Percentiles rank a stretch among this genome's conserved stretches.
phyloP scores from a whole-genome alignment of 176 grass and related monocot genomes.

The Oryza brachyantha region DNA sequence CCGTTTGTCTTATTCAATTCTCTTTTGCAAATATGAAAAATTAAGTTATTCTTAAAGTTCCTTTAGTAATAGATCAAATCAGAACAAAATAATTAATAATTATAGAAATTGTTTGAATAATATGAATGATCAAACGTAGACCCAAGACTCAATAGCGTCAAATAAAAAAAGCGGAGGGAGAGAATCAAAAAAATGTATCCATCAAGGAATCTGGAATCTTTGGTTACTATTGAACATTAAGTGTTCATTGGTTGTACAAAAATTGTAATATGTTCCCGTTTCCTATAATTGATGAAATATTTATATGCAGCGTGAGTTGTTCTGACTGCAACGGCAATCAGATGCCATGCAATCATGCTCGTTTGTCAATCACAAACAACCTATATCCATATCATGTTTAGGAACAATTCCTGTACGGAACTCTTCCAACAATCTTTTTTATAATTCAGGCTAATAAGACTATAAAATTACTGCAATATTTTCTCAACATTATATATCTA shows the following conservation, averaged over 20 bases:
- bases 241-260: background rate
- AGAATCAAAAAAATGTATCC: background rate
- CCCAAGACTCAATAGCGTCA: too few relatives aligned
- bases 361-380: background rate
- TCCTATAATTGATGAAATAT: background rate
- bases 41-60: too few relatives aligned
- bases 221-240: background rate
- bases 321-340: background rate
- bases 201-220: background rate
- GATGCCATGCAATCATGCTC: background rate
- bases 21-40: too few relatives aligned
- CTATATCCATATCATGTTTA: background rate
- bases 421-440: background rate
- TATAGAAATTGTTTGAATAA: too few relatives aligned
- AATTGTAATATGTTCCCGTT: background rate
- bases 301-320: background rate
- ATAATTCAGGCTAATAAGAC: background rate
- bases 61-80: too few relatives aligned
- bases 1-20: too few relatives aligned
- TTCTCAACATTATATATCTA: background rate
- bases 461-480: background rate
- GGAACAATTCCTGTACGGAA: background rate
- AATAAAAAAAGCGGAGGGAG: too few relatives aligned
- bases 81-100: too few relatives aligned
- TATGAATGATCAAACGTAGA: too few relatives aligned